A percentile compares a stretch with the other conserved stretches of the same genome.
phyloP scores from a whole-genome alignment of 257 asterid genomes.

The Jacaranda copaia region DNA sequence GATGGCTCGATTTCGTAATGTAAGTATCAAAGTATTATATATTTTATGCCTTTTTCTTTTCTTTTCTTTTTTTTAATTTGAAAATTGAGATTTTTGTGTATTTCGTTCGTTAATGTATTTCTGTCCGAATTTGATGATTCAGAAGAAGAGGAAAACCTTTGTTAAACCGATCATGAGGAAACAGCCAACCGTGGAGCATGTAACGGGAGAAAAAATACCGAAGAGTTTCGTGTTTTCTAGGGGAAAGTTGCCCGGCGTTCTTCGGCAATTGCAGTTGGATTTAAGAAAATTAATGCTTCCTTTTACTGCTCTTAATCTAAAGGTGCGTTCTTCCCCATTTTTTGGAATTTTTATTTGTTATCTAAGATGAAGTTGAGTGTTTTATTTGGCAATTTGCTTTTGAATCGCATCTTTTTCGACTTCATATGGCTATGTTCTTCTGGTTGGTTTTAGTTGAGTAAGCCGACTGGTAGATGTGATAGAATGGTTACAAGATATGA shows the following conservation, averaged over 20 bases:
- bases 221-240: constrained; percentile 83
- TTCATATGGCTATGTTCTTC: background rate
- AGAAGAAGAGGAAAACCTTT: constrained; percentile 68
- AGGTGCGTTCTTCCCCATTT: constrained; percentile 44
- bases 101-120: constrained; percentile 1
- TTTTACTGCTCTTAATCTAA: constrained; percentile 90
- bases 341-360: background rate
- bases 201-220: constrained; percentile 91
- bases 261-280: constrained; percentile 80
- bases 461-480: background rate
- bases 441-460: constrained; percentile 2
- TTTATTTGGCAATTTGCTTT: background rate
- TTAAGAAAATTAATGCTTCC: constrained; percentile 95
- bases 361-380: background rate
- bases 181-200: constrained; percentile 75
- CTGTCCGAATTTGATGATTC: constrained; percentile 34
- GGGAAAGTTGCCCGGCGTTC: constrained; percentile 85
- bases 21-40: constrained; percentile 33
- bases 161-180: constrained; percentile 64
- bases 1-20: constrained; percentile 81
- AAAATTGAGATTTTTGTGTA: background rate
- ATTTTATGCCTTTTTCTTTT: background rate
- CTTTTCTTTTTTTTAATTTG: background rate
- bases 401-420: background rate
- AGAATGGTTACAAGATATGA: background rate